Conservation (phyloP, 176 grass and related monocot species). For the Ananas comosus region DNA sequence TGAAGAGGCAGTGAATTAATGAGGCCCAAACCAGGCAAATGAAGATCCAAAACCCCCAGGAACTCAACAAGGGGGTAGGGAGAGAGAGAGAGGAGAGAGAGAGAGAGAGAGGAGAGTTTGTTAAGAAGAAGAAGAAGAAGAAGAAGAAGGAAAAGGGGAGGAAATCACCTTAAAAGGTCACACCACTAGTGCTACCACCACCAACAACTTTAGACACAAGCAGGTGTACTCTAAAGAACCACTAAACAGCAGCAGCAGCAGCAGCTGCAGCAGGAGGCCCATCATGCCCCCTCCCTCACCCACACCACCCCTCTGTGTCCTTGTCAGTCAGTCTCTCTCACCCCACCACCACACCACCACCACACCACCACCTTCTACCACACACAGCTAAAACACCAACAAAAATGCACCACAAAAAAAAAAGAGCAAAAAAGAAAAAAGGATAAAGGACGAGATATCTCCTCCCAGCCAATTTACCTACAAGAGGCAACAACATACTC, state of each 20-base stretch:
- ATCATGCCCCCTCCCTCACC: conserved; percentile 5
- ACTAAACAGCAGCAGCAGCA: background rate
- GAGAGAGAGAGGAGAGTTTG: background rate
- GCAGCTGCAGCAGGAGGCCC: conserved; percentile 5
- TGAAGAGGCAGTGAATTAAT: background rate
- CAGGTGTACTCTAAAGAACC: conserved; percentile 17
- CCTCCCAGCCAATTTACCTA: conserved; percentile 26
- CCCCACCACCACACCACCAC: background rate
- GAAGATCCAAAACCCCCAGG: conserved; percentile 8
- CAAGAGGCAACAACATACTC: conserved; percentile 5
- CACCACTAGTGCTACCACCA: conserved; percentile 16
- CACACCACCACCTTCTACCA: conserved; percentile 4
- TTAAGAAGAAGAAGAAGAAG: conserved; percentile 7
- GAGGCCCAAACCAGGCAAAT: conserved; percentile 4
- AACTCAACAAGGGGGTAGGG: conserved; percentile 17
- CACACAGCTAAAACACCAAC: background rate
- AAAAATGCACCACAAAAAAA: background rate
- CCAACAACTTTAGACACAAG: background rate
- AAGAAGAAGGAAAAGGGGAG: conserved; percentile 14
- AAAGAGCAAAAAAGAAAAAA: background rate
- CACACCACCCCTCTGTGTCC: conserved; percentile 7
- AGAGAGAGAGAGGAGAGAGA: conserved; percentile 22
- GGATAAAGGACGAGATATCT: conserved; percentile 33
- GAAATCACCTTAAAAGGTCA: conserved; percentile 35
- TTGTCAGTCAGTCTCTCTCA: conserved; percentile 8